Percentiles rank a stretch among this genome's conserved stretches.
Conservation (phyloP, 2,329 filamentous ascomycete species). For the Chrysosporium keratinophilum region DNA sequence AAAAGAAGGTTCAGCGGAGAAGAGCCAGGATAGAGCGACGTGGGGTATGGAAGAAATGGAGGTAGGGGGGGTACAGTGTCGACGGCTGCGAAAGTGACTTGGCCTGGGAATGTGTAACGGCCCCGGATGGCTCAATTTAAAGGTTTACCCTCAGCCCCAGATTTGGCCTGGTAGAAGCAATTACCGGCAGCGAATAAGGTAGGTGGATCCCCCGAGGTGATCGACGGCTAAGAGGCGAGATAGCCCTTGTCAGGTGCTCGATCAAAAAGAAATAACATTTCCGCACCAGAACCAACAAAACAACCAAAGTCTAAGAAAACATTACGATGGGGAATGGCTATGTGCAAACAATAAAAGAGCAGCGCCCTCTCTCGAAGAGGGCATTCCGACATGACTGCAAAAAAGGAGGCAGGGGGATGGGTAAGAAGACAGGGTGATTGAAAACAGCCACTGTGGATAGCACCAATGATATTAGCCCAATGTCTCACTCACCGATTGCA, state of each 20-base stretch:
- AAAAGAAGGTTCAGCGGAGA: conserved; percentile 6
- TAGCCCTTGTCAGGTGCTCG: conserved; percentile 14
- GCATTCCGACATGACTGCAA: background rate
- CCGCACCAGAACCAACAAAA: conserved; percentile 4
- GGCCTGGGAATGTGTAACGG: conserved; percentile 11
- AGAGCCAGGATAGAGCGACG: conserved; percentile 9
- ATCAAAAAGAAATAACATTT: conserved; percentile 14
- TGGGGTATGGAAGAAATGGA: conserved; percentile 9
- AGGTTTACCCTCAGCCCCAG: conserved; percentile 11
- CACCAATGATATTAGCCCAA: background rate
- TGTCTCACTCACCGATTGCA: background rate
- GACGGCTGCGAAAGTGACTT: conserved; percentile 10
- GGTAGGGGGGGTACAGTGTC: conserved; percentile 4
- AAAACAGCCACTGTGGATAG: background rate
- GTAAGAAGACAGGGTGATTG: background rate
- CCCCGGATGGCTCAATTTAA: conserved; percentile 11
- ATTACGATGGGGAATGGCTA: background rate
- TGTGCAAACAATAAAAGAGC: background rate
- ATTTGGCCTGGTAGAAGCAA: conserved; percentile 12
- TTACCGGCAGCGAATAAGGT: conserved; percentile 14
- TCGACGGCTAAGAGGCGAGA: conserved; percentile 12
- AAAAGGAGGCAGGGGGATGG: background rate
- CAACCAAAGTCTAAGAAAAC: background rate
- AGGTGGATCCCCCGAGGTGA: conserved; percentile 12
- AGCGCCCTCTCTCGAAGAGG: background rate